These are phyloP conservation scores for Cruciata laevipes DNA, from an alignment of 257 asterid genomes.

Conservation along the genomic window DNA sequence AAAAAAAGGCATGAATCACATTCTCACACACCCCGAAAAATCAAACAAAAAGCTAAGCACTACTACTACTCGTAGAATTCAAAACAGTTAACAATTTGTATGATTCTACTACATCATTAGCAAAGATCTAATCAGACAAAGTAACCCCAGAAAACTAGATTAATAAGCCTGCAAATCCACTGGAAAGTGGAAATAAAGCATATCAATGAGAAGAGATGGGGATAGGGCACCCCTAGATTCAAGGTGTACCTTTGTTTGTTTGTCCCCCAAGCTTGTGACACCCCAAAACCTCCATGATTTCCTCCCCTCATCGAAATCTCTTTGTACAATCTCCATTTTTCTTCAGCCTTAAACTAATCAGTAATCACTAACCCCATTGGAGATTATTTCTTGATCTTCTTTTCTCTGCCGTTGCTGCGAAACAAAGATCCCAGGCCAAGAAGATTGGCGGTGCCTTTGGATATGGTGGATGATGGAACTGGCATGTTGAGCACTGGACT, in stretches of 20 bases:
- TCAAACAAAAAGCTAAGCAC: conserved; percentile 9
- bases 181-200: conserved; percentile 4
- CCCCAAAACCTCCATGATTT: conserved; percentile 16
- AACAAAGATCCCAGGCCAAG: conserved; percentile 43
- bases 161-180: not conserved
- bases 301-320: not conserved
- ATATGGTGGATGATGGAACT: conserved; percentile 31
- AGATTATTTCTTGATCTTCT: conserved; percentile 30
- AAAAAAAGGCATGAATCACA: conserved; percentile 10
- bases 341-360: not conserved
- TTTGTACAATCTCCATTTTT: conserved; percentile 9
- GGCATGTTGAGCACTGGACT: conserved; percentile 36
- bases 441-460: conserved; percentile 36
- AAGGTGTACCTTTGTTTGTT: conserved; percentile 13
- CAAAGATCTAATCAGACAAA: conserved; percentile 6
- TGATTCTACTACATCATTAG: not conserved
- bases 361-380: not conserved
- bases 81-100: not conserved
- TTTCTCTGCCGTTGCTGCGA: conserved; percentile 38
- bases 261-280: conserved; percentile 26
- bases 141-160: conserved; percentile 7
- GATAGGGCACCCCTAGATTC: conserved; percentile 19
- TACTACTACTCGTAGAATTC: not conserved
- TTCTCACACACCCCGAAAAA: not conserved
- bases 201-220: conserved; percentile 10